A percentile compares a stretch with the other conserved stretches of the same genome.
phyloP scores from a whole-genome alignment of 2,329 filamentous ascomycete species.

The Calonectria pteridis region DNA sequence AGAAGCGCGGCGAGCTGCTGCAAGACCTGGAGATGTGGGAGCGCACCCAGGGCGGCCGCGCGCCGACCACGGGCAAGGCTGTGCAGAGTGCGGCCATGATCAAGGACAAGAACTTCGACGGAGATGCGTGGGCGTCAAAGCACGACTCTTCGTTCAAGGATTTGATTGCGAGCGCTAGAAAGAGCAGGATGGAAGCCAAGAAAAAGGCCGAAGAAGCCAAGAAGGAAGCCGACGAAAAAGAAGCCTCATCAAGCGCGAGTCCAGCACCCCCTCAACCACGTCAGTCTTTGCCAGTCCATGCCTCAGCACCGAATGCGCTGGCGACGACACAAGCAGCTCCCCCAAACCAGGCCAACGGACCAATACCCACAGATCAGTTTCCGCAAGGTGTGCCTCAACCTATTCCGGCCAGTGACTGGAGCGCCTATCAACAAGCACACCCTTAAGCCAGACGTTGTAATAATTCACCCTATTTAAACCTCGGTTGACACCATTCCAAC shows the following conservation, averaged over 20 bases:
- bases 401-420: neutral
- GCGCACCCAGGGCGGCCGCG: conserved; percentile 77
- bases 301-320: neutral
- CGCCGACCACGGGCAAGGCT: conserved; percentile 53
- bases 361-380: neutral
- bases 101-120: conserved; percentile 91
- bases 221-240: conserved; percentile 18
- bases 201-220: conserved; percentile 43
- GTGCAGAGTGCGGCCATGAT: conserved; percentile 62
- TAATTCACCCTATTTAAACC: no score
- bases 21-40: conserved; percentile 90
- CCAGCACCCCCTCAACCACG: neutral
- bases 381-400: neutral
- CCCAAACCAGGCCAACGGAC: neutral
- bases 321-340: neutral
- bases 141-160: conserved; percentile 83
- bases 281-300: neutral
- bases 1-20: conserved; percentile 77
- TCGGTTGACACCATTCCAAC: neutral
- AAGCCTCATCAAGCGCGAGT: neutral
- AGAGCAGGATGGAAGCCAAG: conserved; percentile 60
- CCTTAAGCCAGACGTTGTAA: no score
- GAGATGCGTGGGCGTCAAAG: conserved; percentile 77
- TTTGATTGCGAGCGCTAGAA: conserved; percentile 81
- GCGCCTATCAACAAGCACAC: neutral